Base-by-base conservation (phyloP, 164 flowering plant species). In the Litsea cubeba region DNA sequence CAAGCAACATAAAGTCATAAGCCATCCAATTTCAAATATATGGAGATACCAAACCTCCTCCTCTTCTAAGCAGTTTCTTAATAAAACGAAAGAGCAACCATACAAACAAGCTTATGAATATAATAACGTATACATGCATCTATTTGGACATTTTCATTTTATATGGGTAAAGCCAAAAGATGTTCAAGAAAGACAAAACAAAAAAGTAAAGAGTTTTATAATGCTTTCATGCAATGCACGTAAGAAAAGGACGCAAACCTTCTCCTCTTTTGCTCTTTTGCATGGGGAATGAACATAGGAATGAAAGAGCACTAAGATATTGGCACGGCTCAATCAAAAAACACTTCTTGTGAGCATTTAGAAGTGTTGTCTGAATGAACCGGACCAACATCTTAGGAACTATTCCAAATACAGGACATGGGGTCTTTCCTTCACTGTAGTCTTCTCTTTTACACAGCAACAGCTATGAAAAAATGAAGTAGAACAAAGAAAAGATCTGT, bases 311-410 rank as follows among this genome's bases (percentile, higher is more conserved):
- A 82, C 85, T 82, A 67, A 79, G 87, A 84, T 84, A 84, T 84
- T 84, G 87, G 84, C 87, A 78, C 87, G 87, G 85, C 87, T 84
- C 87, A 84, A 84, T 84, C 87, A 75, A 54, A 54, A 54, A 20
- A 3, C 5, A 54, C 18, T 20, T 20, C 60, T 54, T 17, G 6
- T 15, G n/a, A 12, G 15, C 25, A 20, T 11, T 2, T 32, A 3
- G 8, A 17, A 6, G 71, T 72, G 40, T 66, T 57, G 67, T 81
- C 80, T 85, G 87, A 85, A 74, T 85, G 88, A 85, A 74, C 88
- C 84, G 82, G 70, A 83, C 88, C 88, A 85, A 85, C 81, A 87
- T 81, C 90, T 66, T 63, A 83, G 82, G 71, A 62, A 75, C 88
- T 77, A 24, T 82, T 80, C 79, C 84, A 82, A 50, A 23, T n/a